Percentiles rank a stretch among this genome's conserved stretches.
phyloP scores from a whole-genome alignment of 257 asterid genomes.

The Plantago major region DNA sequence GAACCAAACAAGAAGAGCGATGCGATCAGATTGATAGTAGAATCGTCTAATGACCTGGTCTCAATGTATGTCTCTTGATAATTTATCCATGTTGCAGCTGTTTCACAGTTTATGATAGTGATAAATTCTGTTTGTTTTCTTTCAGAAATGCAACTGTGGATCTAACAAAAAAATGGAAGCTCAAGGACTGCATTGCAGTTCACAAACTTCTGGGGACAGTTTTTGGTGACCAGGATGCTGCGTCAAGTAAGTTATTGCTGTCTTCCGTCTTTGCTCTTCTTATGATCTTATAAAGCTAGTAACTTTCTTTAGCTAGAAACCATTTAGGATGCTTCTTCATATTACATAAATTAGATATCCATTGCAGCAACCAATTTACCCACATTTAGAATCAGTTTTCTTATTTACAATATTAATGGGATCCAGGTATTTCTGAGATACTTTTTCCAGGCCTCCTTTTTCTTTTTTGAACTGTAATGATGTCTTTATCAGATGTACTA shows the following conservation, averaged over 20 bases:
- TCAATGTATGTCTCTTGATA: constrained; percentile 47
- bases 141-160: constrained; percentile 55
- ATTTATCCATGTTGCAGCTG: not conserved
- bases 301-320: too few species aligned
- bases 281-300: not conserved
- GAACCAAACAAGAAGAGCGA: constrained; percentile 78
- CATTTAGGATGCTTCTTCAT: too few species aligned
- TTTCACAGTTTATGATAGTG: not conserved
- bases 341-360: too few species aligned
- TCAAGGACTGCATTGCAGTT: constrained; percentile 65
- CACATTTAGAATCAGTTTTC: too few species aligned
- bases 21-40: constrained; percentile 73
- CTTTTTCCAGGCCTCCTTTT: too few species aligned
- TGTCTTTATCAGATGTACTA: too few species aligned
- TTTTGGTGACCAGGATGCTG: constrained; percentile 64
- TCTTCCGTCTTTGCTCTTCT: constrained; percentile 4
- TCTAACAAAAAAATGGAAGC: constrained; percentile 41
- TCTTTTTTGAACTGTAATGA: too few species aligned
- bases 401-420: too few species aligned
- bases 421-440: too few species aligned
- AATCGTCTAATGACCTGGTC: constrained; percentile 41
- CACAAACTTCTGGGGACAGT: constrained; percentile 54
- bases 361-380: too few species aligned
- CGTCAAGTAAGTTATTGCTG: constrained; percentile 48
- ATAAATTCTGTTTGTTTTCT: constrained; percentile 9